These are phyloP conservation scores for Eruca vesicaria DNA, from an alignment of 441 rosid genomes.

Conservation along the genomic window DNA sequence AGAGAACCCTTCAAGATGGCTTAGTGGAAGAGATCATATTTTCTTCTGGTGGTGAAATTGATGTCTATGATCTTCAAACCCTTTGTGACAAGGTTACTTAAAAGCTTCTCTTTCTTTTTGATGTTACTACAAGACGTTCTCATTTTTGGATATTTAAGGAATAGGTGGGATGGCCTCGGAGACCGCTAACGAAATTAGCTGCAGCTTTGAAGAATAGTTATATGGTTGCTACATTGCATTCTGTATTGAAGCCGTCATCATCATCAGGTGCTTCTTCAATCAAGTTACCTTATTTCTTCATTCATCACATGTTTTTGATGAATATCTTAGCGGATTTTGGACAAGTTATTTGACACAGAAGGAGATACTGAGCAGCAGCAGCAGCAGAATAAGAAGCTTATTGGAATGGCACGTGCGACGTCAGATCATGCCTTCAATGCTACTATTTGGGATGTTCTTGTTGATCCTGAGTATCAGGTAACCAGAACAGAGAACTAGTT, in stretches of 20 bases:
- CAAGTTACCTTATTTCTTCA: background rate
- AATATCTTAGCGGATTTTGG: slow-evolving; percentile 90
- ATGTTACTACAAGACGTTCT: background rate
- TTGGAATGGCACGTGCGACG: slow-evolving; percentile 99
- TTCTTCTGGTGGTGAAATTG: slow-evolving; percentile 89
- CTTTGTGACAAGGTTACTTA: slow-evolving; percentile 78
- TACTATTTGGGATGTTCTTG: slow-evolving; percentile 98
- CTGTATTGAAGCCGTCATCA: slow-evolving; percentile 53
- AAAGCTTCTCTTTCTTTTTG: background rate
- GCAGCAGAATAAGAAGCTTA: slow-evolving; percentile 49
- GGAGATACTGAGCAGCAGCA: slow-evolving; percentile 40
- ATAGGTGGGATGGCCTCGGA: slow-evolving; percentile 96
- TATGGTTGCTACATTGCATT: slow-evolving; percentile 91
- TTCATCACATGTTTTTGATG: slow-evolving; percentile 46
- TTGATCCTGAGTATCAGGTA: slow-evolving; percentile 97
- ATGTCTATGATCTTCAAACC: slow-evolving; percentile 85
- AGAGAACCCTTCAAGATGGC: slow-evolving; percentile 66
- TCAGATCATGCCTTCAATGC: slow-evolving; percentile 99
- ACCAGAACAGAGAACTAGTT: background rate
- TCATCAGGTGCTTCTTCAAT: slow-evolving; percentile 53
- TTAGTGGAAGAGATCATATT: slow-evolving; percentile 73
- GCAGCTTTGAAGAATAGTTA: slow-evolving; percentile 93
- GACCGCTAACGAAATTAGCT: slow-evolving; percentile 83
- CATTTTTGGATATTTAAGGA: background rate
- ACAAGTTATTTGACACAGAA: slow-evolving; percentile 96